Conservation (phyloP, 2,329 filamentous ascomycete species). For the Pseudogymnoascus sp. region DNA sequence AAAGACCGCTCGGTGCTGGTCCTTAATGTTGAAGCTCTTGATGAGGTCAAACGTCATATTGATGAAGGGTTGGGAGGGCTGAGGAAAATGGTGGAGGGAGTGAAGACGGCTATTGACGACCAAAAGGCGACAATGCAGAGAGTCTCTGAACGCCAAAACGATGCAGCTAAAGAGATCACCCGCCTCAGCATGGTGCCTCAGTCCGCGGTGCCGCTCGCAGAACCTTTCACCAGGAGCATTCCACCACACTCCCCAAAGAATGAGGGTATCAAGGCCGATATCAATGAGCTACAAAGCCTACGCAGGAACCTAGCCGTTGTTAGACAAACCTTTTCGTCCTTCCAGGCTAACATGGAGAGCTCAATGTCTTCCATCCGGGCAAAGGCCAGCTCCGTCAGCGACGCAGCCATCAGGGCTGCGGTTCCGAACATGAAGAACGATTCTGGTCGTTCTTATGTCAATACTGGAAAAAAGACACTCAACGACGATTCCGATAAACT, state of each 20-base stretch:
- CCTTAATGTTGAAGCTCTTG: constrained; percentile 83
- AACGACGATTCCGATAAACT: constrained; percentile 83
- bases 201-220: background rate
- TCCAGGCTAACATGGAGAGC: constrained; percentile 78
- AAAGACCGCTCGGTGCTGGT: constrained; percentile 95
- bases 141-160: constrained; percentile 85
- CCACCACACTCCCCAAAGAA: constrained; percentile 19
- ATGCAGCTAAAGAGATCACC: constrained; percentile 81
- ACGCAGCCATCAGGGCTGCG: constrained; percentile 60
- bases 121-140: constrained; percentile 76
- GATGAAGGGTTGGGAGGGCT: constrained; percentile 83
- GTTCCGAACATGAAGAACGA: constrained; percentile 68
- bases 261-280: constrained; percentile 45
- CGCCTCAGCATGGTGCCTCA: constrained; percentile 28
- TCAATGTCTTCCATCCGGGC: constrained; percentile 78
- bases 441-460: constrained; percentile 79
- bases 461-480: constrained; percentile 77
- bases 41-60: constrained; percentile 94
- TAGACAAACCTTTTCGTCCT: constrained; percentile 86
- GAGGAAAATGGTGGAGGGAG: constrained; percentile 74
- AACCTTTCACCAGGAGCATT: background rate
- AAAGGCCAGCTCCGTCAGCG: constrained; percentile 78
- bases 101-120: constrained; percentile 76
- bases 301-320: constrained; percentile 85
- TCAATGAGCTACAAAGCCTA: constrained; percentile 72